phyloP scores from a whole-genome alignment of 768 basidiomycete genomes.

The Collybiopsis luxurians region DNA sequence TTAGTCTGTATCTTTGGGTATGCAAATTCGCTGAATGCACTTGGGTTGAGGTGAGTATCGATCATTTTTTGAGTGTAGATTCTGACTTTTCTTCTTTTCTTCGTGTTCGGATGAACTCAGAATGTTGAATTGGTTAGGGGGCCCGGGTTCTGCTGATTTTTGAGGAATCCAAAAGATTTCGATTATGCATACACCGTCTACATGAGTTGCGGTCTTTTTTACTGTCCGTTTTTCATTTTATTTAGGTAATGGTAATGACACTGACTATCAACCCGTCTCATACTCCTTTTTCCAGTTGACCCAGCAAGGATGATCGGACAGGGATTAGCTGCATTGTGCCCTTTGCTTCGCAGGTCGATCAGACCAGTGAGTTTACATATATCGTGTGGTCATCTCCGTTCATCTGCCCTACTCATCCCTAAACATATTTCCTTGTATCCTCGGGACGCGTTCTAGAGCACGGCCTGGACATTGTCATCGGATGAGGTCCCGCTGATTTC shows the following conservation, averaged over 20 bases:
- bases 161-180: slow-evolving; percentile 48
- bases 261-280: too few relatives aligned
- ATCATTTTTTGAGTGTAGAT: not conserved
- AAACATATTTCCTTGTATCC: not conserved
- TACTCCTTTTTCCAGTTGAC: too few relatives aligned
- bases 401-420: too few relatives aligned
- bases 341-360: slow-evolving; percentile 45
- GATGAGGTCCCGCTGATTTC: slow-evolving; percentile 46
- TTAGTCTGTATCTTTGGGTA: too few relatives aligned
- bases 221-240: too few relatives aligned
- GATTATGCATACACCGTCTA: slow-evolving; percentile 49
- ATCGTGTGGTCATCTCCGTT: not conserved
- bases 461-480: slow-evolving; percentile 46
- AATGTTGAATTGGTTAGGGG: slow-evolving; percentile 48
- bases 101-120: too few relatives aligned
- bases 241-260: too few relatives aligned
- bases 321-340: slow-evolving; percentile 50
- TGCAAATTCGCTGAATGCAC: too few relatives aligned
- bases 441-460: too few relatives aligned
- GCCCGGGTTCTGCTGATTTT: slow-evolving; percentile 46
- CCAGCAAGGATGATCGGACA: slow-evolving; percentile 45
- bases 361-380: slow-evolving; percentile 35
- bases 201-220: slow-evolving; percentile 17
- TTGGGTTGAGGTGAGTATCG: slow-evolving; percentile 25
- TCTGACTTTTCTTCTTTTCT: not conserved